Evolutionary conservation across 345 rosid genomes (phyloP), one percentile per base, ranked within the genome.

Genomic region (Heritiera littoralis): DNA sequence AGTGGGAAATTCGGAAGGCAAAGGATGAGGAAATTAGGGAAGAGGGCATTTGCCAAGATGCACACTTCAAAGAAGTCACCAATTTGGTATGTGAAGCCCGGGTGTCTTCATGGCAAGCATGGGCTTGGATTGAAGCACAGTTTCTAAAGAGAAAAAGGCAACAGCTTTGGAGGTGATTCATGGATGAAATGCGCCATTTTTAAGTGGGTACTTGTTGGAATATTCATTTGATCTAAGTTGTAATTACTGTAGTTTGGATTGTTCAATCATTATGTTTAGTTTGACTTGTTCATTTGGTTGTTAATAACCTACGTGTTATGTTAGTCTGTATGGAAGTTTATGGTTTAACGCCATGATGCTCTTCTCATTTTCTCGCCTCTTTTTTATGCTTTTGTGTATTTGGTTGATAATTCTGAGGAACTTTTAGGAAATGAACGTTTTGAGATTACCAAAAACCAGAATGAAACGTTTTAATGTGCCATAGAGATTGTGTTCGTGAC

Each of bases 1-100:
- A 79, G 81, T 15, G 81, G 80, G 79, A 89, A 86, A 79, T 65
- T 89, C 55, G 90, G 79, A 79, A 87, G 85, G 79, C 81, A 84
- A 73, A 87, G 90, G 83, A 79, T 87, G 80, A 86, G 88, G 85
- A 91, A 89, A 46, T 60, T 86, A 81, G 92, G 92, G 74, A 89
- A 87, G 77, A 86, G 88, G 77, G 76, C 63, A 0, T 87, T 76
- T 74, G 65, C 85, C 4, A 89, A 82, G 79, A 86, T 83, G 87
- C 64, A 55, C 41, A 65, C 20, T 45, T 77, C 85, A 9, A 85
- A 82, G 79, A 81, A 67, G 79, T 59, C 81, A 38, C 87, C 86
- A 7, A 76, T 71, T 46, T 48, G 58, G 17, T 77, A 66, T 41
- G 77, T 84, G 77, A 88, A 88, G 76, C 84, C 86, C 32, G 94